Evolutionary conservation across 257 asterid species (phyloP).

Genomic region (Nicotiana obtusifolia): DNA sequence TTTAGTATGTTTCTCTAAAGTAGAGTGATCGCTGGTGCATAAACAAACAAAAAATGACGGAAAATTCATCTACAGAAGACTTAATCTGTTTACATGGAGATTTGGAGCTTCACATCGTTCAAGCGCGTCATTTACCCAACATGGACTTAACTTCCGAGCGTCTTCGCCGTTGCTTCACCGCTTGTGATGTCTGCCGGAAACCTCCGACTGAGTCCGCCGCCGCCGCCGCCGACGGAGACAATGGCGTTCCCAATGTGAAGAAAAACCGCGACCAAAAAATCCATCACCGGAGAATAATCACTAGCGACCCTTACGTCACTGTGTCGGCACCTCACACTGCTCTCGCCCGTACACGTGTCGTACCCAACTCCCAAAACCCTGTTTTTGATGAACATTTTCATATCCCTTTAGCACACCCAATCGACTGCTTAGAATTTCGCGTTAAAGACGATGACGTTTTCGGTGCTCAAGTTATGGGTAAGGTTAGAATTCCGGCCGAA

Average conservation of each 20-base stretch:
- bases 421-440: slow-evolving; percentile 45
- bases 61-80: slow-evolving; percentile 17
- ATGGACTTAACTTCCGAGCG: slow-evolving; percentile 70
- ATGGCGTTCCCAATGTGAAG: slow-evolving; percentile 10
- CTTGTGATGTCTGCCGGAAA: slow-evolving; percentile 42
- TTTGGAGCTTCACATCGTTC: slow-evolving; percentile 51
- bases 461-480: slow-evolving; percentile 73
- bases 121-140: slow-evolving; percentile 78
- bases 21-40: not conserved
- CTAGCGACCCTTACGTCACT: slow-evolving; percentile 81
- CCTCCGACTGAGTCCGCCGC: slow-evolving; percentile 13
- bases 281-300: slow-evolving; percentile 61
- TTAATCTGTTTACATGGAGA: slow-evolving; percentile 62
- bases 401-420: slow-evolving; percentile 61
- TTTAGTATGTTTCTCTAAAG: not conserved
- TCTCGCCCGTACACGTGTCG: slow-evolving; percentile 81
- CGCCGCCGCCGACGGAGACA: slow-evolving; percentile 14
- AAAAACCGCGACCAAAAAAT: slow-evolving; percentile 30
- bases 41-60: slow-evolving; percentile 27
- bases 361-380: slow-evolving; percentile 65
- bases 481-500: slow-evolving; percentile 42
- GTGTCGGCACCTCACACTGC: slow-evolving; percentile 68
- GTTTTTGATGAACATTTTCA: slow-evolving; percentile 60
- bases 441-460: slow-evolving; percentile 72
- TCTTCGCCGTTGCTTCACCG: slow-evolving; percentile 57